Evolutionary conservation across 2,329 filamentous ascomycete species (phyloP), one percentile per base, ranked within the genome.

Genomic region (Sclerotinia trifoliorum): DNA sequence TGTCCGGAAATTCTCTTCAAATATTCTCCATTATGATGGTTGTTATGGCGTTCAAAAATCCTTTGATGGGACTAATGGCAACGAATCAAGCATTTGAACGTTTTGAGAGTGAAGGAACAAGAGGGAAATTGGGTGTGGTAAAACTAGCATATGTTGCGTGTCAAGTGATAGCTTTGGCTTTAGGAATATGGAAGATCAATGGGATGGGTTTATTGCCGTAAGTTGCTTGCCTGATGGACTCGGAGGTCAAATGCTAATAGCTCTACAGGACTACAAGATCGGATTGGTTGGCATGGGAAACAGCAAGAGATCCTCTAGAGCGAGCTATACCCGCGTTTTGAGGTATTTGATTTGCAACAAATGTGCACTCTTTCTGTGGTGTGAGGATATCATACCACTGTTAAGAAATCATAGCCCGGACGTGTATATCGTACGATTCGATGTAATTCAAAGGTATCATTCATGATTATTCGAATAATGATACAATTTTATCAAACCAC

Each of bases 21-120:
- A 98, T 99, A 73, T 99, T 99, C 83, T 96, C 91, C 80, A 98
- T 99, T 81, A 98, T 98, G 93, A 99, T 98, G 94, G 94, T 98
- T 24, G 94, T 94, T 76, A 98, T 97, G 91, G 89, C 96, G 57
- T 99, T 99, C 85, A 98, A 98, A 84, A 96, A 92, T 73, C 95
- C 95, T 13, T 85, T 99, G 70, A 87, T 92, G 80, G 95, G 94
- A 46, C 82, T 98, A 57, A 81, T 96, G 70, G 87, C 83, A 73
- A 94, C 94, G 60, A 93, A 95, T 77, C 86, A 89, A 77, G 92
- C 91, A n/a, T 98, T 99, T 79, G 88, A 92, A 77, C 90, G 90
- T 71, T 96, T 96, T 80, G 93, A 97, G 79, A 94, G 92, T 26
- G 89, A 93, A 65, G 88, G 86, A 46, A 97, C 92, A 74, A 86